Base-by-base conservation (phyloP, 2,329 filamentous ascomycete genomes). In the Alternaria panax region DNA sequence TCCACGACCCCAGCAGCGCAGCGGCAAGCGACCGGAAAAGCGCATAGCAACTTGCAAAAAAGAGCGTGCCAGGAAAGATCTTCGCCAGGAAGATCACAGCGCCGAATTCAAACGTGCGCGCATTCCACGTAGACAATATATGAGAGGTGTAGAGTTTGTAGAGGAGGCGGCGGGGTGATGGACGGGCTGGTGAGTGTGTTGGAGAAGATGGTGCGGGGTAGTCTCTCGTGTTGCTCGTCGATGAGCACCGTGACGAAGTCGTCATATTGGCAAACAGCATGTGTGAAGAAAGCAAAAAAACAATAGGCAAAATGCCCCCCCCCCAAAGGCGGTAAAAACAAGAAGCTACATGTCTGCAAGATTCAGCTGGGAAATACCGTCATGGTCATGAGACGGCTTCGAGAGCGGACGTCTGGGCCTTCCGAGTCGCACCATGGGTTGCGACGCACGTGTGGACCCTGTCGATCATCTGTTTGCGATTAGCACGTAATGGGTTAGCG, bases 31-130 rank as follows among this genome's bases (percentile, higher is more conserved):
- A 83, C 22, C 90, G 85, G 5, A 83, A 79, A 7, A 92, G 77
- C 0, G 90, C 90, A 69, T 92, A 92, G n/a, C 89, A 78, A 0
- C 89, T 91, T 56, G 88, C 83, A 34, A 87, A 89, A 22, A 90
- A 80, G 22, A 92, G 78, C 0, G 88, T 91, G 0, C 81, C 67
- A 0, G 81, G 81, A 48, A 79, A 83, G 30, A 82, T 79, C 4
- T 71, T 64, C 3, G 80, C 80, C 1, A 84, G 74, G 65, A 83
- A 84, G 12, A 84, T 74, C 12, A 83, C 79, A n/a, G 81, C 79
- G 32, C 80, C 81, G 59, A 84, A 83, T 63, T 84, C 82, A 66
- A 84, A 84, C 1, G 77, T 72, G 20, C 82, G 76, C 1, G 80
- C 79, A 60, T 83, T 84, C 82, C 82, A 84, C 5, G 81, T 79